phyloP scores from a whole-genome alignment of 768 basidiomycete species.

The Termitomyces sp. region DNA sequence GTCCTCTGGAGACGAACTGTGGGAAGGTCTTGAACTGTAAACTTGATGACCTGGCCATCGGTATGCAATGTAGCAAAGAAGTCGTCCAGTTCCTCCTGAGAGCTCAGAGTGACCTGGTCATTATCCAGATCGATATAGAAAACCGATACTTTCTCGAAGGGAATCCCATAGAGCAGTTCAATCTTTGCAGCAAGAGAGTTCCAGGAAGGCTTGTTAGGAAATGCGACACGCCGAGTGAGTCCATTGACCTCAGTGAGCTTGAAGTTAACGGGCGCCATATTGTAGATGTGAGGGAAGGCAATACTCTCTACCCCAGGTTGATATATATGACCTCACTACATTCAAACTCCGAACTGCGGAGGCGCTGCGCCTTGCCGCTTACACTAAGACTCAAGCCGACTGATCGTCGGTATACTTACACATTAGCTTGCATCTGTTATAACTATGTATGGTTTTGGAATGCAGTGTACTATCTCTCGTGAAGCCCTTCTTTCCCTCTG shows the following conservation, averaged over 20 bases:
- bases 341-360: slow-evolving; percentile 3
- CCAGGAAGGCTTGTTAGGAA: slow-evolving; percentile 4
- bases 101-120: slow-evolving; percentile 73
- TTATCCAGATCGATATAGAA: slow-evolving; percentile 69
- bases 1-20: slow-evolving; percentile 25
- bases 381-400: too few relatives aligned
- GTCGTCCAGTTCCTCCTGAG: slow-evolving; percentile 73
- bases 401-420: too few relatives aligned
- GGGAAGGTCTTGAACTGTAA: slow-evolving; percentile 58
- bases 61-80: slow-evolving; percentile 42
- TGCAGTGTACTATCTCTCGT: too few relatives aligned
- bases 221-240: slow-evolving; percentile 50
- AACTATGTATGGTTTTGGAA: too few relatives aligned
- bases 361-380: not conserved
- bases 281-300: slow-evolving; percentile 10
- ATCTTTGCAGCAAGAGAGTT: slow-evolving; percentile 32
- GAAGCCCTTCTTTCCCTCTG: too few relatives aligned
- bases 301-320: not conserved
- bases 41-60: slow-evolving; percentile 39
- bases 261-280: slow-evolving; percentile 48
- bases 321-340: not conserved
- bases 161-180: slow-evolving; percentile 44
- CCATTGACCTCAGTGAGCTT: slow-evolving; percentile 57
- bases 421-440: too few relatives aligned
- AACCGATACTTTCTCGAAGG: slow-evolving; percentile 52